Conservation (phyloP, 352 stramenopile genomes). For the Phytophthora megakarya region DNA sequence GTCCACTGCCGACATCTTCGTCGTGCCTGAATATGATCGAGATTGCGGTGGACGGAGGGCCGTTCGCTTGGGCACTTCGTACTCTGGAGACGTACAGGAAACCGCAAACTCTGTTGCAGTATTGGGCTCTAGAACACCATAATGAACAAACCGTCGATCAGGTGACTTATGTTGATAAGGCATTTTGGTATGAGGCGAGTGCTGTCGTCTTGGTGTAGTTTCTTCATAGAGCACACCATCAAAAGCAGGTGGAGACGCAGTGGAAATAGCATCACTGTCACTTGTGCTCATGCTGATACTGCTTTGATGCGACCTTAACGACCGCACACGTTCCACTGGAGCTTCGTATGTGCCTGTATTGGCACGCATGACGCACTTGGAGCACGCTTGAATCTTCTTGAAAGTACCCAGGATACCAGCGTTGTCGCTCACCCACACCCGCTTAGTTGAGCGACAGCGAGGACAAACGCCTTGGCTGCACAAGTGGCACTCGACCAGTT, state of each 20-base stretch:
- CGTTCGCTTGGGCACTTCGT: constrained; percentile 20
- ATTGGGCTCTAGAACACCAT: constrained; percentile 1
- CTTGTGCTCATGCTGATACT: constrained; percentile 23
- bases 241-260: background rate
- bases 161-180: background rate
- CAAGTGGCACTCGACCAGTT: constrained; percentile 30
- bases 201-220: background rate
- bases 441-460: constrained; percentile 39
- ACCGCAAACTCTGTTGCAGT: constrained; percentile 17
- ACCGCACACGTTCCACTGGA: constrained; percentile 24
- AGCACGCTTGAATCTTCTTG: constrained; percentile 47
- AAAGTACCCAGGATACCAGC: constrained; percentile 46
- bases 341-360: constrained; percentile 34
- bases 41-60: constrained; percentile 4
- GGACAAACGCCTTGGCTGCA: constrained; percentile 37
- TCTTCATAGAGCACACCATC: constrained; percentile 22
- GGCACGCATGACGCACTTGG: constrained; percentile 44
- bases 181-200: background rate
- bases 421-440: constrained; percentile 44
- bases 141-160: constrained; percentile 21
- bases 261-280: constrained; percentile 14
- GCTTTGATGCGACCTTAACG: constrained; percentile 22
- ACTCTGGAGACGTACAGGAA: constrained; percentile 27
- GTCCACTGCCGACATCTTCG: constrained; percentile 9
- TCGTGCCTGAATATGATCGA: constrained; percentile 20